phyloP scores from a whole-genome alignment of 495 filamentous ascomycete genomes.

The Aspergillus carlsbadensis region DNA sequence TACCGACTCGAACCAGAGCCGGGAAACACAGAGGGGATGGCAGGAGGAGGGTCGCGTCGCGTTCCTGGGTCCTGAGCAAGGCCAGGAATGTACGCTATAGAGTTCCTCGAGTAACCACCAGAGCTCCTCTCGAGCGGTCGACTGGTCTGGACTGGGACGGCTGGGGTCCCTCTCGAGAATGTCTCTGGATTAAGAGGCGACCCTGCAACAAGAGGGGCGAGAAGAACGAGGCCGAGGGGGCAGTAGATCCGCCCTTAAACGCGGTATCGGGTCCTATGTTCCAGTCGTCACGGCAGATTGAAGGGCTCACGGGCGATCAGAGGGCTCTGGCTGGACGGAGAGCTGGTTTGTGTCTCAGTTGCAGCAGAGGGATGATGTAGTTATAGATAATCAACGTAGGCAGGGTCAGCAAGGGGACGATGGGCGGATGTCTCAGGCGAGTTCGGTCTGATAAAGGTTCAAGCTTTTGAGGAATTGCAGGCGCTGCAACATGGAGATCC shows the following conservation, averaged over 20 bases:
- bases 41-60: constrained; percentile 35
- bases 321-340: constrained; percentile 4
- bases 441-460: constrained; percentile 11
- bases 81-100: constrained; percentile 48
- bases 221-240: constrained; percentile 10
- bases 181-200: constrained; percentile 22
- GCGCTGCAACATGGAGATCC: not conserved
- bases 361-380: constrained; percentile 26
- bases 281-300: constrained; percentile 7
- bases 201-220: constrained; percentile 2
- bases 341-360: constrained; percentile 33
- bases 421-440: constrained; percentile 23
- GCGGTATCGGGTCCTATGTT: constrained; percentile 20
- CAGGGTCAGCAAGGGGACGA: constrained; percentile 30
- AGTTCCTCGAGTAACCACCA: constrained; percentile 35
- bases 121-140: constrained; percentile 14
- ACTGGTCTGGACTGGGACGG: constrained; percentile 21
- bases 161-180: constrained; percentile 11
- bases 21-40: constrained; percentile 18
- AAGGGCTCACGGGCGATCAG: not conserved
- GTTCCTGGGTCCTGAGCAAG: constrained; percentile 41
- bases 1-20: constrained; percentile 24
- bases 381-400: constrained; percentile 21
- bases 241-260: constrained; percentile 23
- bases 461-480: not conserved